phyloP scores from a whole-genome alignment of 2,329 filamentous ascomycete genomes.

The Truncatella angustata region DNA sequence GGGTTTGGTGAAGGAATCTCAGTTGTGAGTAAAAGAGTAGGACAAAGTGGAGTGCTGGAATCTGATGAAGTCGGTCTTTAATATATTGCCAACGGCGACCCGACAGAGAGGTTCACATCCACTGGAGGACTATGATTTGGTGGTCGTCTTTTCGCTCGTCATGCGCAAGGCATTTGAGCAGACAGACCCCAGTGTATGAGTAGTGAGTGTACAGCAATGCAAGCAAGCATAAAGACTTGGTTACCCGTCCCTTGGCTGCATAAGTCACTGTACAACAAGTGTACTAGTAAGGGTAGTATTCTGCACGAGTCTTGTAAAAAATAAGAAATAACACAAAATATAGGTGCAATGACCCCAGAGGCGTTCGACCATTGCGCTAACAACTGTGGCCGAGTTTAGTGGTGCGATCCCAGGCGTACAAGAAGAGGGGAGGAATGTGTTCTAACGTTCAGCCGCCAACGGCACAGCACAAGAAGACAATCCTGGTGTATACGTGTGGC shows the following conservation, averaged over 20 bases:
- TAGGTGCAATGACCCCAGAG: too few relatives aligned
- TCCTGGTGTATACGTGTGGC: slow-evolving; percentile 2
- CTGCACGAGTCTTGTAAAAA: too few relatives aligned
- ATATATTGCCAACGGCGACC: slow-evolving; percentile 26
- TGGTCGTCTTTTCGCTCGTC: too few relatives aligned
- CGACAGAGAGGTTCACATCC: slow-evolving; percentile 21
- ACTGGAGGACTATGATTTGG: slow-evolving; percentile 20
- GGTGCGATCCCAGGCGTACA: background rate
- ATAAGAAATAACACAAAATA: too few relatives aligned
- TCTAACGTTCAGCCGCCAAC: too few relatives aligned
- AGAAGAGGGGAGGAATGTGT: slow-evolving; percentile 4
- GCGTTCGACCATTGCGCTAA: too few relatives aligned
- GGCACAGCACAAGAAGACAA: slow-evolving; percentile 1
- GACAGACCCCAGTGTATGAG: too few relatives aligned
- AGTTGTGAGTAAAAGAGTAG: background rate
- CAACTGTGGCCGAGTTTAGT: background rate
- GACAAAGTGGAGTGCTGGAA: slow-evolving; percentile 12
- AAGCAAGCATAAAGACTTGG: too few relatives aligned
- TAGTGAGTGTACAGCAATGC: too few relatives aligned
- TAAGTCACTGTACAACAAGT: background rate
- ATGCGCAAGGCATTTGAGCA: slow-evolving; percentile 14
- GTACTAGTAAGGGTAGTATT: too few relatives aligned
- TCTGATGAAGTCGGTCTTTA: slow-evolving; percentile 18
- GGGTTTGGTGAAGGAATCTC: slow-evolving; percentile 5
- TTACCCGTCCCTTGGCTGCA: slow-evolving; percentile 15